phyloP scores from a whole-genome alignment of 2,329 filamentous ascomycete species.

The Blastomyces gilchristii region DNA sequence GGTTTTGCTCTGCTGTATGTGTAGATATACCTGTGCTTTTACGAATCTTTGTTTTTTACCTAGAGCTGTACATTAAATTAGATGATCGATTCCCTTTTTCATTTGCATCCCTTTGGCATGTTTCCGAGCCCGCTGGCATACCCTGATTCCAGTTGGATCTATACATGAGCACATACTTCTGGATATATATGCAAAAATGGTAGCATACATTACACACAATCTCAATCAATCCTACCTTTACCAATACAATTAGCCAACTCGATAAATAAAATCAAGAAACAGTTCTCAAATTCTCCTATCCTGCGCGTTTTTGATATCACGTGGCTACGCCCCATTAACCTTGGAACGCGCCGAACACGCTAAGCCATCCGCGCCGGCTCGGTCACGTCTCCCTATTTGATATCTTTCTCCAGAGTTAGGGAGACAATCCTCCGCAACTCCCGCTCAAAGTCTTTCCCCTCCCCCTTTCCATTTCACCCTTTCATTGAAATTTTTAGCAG shows the following conservation, averaged over 20 bases:
- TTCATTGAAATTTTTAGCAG: not conserved
- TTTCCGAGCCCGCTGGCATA: too few relatives aligned
- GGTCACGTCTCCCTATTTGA: not conserved
- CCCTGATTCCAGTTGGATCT: not conserved
- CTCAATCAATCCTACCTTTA: not conserved
- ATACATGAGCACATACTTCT: not conserved
- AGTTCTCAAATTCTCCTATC: not conserved
- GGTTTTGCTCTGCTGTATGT: not conserved
- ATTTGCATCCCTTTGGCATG: not conserved
- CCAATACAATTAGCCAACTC: not conserved
- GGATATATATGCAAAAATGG: not conserved
- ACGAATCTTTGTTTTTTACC: not conserved
- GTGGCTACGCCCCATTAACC: conserved; percentile 22
- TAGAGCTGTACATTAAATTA: conserved; percentile 1
- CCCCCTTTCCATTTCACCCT: not conserved
- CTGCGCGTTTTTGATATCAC: not conserved
- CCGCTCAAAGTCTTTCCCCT: not conserved
- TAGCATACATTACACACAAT: not conserved
- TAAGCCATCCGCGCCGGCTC: not conserved
- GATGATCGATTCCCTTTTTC: conserved; percentile 5
- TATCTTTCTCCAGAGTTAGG: not conserved
- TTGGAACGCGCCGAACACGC: conserved; percentile 31
- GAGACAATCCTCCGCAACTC: not conserved
- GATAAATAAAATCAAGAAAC: not conserved
- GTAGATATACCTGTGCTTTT: not conserved